Conservation (phyloP, 2,329 filamentous ascomycete genomes). For the Didymella arachidicola region DNA sequence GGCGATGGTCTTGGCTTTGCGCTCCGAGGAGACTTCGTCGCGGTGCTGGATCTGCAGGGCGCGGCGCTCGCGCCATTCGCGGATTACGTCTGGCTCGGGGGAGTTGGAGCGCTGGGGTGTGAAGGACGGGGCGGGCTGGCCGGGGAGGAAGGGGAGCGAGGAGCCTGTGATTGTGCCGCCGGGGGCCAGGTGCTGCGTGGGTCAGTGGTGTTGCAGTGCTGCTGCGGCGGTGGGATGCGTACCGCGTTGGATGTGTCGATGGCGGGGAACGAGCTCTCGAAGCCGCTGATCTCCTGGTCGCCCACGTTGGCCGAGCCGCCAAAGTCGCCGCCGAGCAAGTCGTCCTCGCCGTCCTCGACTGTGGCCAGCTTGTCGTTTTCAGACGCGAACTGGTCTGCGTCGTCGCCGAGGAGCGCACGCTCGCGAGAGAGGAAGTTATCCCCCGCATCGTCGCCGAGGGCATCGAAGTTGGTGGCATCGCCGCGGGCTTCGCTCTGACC, state of each 20-base stretch:
- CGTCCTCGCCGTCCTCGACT: constrained; percentile 70
- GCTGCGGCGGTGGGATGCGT: constrained; percentile 28
- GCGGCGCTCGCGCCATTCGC: constrained; percentile 89
- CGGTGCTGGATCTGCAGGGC: constrained; percentile 84
- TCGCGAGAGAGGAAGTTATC: constrained; percentile 93
- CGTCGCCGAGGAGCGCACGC: constrained; percentile 87
- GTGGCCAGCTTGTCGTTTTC: constrained; percentile 72
- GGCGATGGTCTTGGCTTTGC: constrained; percentile 84
- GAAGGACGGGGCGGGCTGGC: constrained; percentile 45
- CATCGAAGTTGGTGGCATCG: constrained; percentile 54
- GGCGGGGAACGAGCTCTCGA: constrained; percentile 91
- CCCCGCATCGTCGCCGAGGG: constrained; percentile 65
- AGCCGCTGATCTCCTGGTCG: constrained; percentile 64
- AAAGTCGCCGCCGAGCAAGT: constrained; percentile 71
- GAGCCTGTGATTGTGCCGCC: constrained; percentile 82
- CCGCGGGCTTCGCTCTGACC: constrained; percentile 73
- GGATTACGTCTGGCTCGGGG: constrained; percentile 86
- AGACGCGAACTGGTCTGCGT: constrained; percentile 88
- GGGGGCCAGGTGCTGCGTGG: constrained; percentile 70
- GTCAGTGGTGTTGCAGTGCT: constrained; percentile 21
- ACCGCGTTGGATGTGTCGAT: constrained; percentile 79
- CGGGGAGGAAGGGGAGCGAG: constrained; percentile 62
- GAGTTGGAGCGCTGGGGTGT: constrained; percentile 69
- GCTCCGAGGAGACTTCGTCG: constrained; percentile 80
- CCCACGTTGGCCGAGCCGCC: constrained; percentile 53